Base-by-base conservation (phyloP, 345 rosid genomes). In the Eucalyptus guilfoylei region DNA sequence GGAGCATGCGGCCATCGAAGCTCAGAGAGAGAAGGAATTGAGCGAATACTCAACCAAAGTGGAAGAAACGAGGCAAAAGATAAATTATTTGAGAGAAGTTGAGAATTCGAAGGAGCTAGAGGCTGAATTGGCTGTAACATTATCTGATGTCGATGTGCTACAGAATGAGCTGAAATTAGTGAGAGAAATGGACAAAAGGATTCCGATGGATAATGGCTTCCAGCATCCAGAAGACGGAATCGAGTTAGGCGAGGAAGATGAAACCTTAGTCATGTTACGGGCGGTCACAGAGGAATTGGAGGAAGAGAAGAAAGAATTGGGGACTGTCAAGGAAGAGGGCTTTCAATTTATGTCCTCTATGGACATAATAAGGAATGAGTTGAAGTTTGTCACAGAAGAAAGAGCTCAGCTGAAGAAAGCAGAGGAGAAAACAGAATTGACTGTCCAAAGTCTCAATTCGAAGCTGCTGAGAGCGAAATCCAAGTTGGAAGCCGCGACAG, bases 401-500 rank as follows among this genome's bases (percentile, higher is more conserved):
- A 92, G 93, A 49, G 81, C 91, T 48, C 89, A 89, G 91, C 88
- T 93, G 58, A 91, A 93, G 89, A 94, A 91, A 91, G 87, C 90
- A 2, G 95, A 94, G 88, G 94, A 89, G 76, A 95, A 93, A 88
- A 88, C 91, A 17, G 96, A 96, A 87, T 28, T 48, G 14, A 93
- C 91, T 45, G 92, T 94, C 81, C 93, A 93, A 89, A 95, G 89
- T 80, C 94, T 96, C 88, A 94, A 96, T 72, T 88, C 97, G 5
- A 97, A 98, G 95, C 93, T 97, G 89, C 95, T 96, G 26, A 93
- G 95, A 89, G 97, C 92, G 23, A 98, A 95, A 90, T 92, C 93
- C 76, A 93, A 92, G 91, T 48, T 95, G 88, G 97, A 95, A 92
- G 87, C 94, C 14, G 96, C 90, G 2, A 89, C 94, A 83, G 90